Base-by-base conservation (phyloP, 1,284 basidiomycete species). In the Peniophora sp. region DNA sequence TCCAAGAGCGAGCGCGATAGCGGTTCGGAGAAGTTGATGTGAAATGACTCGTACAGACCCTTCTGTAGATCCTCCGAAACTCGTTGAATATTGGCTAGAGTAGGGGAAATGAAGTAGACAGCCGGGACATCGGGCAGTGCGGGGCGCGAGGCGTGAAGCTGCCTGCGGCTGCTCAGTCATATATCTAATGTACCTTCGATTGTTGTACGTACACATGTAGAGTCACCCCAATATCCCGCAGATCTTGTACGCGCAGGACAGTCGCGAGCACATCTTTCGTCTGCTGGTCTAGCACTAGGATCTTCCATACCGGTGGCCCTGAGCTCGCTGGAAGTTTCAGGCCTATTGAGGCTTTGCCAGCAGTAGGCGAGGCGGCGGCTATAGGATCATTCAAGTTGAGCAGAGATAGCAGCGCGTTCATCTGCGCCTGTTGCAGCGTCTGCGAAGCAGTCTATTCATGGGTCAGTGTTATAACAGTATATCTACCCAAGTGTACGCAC, bases 241-340 rank as follows among this genome's bases (percentile, higher is more conserved):
- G 74, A 69, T 99, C 97, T 66, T 97, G 95, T 1, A 99, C 97
- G 51, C 95, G 81, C 58, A 99, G 70, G 16, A 92, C 89, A 0
- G 97, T 98, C 10, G 96, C 95, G 27, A 99, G 77, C 27, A 99
- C 87, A 65, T 99, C 96, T 67, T 98, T 97, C 48, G 93, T 96
- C 57, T 89, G 81, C 63, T 96, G 92, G 68, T 99, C 97, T 55
- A 99, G 75, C 1, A 99, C 85, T 8, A 99, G 75, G 8, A 99
- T 86, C 69, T 99, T 99, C 96, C 97, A 99, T 3, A 97, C 85
- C 3, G 92, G 84, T 25, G 92, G 89, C 0, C 79, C 81, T n/a
- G 81, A 70, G 1, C 74, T 63, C 8, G 74, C 66, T 3, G 79
- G 69, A 3, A 71, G 64, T 55, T 81, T 83, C 46, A 71, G 47